phyloP scores from a whole-genome alignment of 176 grass and related monocot species.

The Rhynchospora pubera region DNA sequence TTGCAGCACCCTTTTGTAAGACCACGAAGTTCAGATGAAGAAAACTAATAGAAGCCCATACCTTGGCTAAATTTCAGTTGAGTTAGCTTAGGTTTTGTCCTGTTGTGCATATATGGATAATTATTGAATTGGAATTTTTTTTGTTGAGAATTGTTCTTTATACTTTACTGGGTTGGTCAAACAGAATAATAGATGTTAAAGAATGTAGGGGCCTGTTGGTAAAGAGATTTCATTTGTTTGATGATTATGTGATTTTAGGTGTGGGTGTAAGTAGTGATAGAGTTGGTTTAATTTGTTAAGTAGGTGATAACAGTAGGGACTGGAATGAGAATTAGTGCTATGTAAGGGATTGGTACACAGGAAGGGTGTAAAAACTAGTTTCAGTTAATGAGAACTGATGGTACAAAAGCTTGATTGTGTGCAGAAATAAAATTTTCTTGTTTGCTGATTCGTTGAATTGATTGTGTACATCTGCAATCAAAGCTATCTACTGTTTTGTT shows the following conservation, averaged over 20 bases:
- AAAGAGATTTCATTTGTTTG: no score
- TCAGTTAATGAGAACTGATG: no score
- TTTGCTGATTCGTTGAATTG: background rate
- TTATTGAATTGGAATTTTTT: conserved; percentile 2
- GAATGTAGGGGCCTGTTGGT: no score
- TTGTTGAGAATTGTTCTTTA: background rate
- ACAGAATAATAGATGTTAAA: background rate
- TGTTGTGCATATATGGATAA: background rate
- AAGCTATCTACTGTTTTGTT: background rate
- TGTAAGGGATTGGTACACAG: no score
- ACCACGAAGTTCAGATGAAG: conserved; percentile 20
- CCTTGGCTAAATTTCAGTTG: background rate
- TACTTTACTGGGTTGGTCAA: background rate
- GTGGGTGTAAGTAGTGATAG: no score
- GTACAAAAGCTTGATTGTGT: no score
- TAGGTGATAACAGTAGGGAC: no score
- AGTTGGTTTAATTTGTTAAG: no score
- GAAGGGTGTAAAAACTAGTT: no score
- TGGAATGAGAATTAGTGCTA: no score
- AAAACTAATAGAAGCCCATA: background rate
- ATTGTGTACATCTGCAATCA: background rate
- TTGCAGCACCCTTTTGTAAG: conserved; percentile 76
- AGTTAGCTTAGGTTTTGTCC: background rate
- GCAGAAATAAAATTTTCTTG: no score
- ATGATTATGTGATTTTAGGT: no score